These are phyloP conservation scores for Hypoxylon sp. DNA, from an alignment of 2,329 filamentous ascomycete species.

Conservation along the genomic window DNA sequence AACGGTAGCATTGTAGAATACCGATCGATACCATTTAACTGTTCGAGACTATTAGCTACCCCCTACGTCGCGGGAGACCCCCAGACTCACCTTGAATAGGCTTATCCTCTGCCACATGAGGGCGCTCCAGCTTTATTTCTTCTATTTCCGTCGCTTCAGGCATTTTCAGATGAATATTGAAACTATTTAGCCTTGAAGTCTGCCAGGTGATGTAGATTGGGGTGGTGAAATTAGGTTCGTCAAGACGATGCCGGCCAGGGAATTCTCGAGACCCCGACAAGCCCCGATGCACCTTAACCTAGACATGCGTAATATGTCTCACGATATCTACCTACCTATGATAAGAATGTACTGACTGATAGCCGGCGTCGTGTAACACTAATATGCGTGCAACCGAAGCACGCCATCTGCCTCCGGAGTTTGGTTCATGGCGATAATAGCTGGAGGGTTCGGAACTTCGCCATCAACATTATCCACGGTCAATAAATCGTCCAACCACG, in stretches of 20 bases:
- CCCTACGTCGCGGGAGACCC: no score
- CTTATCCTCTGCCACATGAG: not conserved
- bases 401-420: constrained; percentile 29
- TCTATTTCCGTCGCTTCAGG: constrained; percentile 8
- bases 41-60: not conserved
- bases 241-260: not conserved
- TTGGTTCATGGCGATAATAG: no score
- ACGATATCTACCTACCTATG: no score
- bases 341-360: constrained; percentile 24
- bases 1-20: constrained; percentile 76
- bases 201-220: no score
- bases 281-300: constrained; percentile 25
- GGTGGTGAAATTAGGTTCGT: not conserved
- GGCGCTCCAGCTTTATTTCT: constrained; percentile 2
- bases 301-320: constrained; percentile 15
- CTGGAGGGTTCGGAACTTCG: no score
- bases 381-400: constrained; percentile 10
- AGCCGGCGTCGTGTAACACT: constrained; percentile 11
- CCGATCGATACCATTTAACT: constrained; percentile 75
- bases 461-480: not conserved
- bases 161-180: not conserved
- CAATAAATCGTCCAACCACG: no score
- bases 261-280: no score
- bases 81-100: not conserved
- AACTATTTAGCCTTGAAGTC: not conserved